These are phyloP conservation scores for Truncatella angustata DNA, from an alignment of 2,329 filamentous ascomycete genomes.

Conservation along the genomic window DNA sequence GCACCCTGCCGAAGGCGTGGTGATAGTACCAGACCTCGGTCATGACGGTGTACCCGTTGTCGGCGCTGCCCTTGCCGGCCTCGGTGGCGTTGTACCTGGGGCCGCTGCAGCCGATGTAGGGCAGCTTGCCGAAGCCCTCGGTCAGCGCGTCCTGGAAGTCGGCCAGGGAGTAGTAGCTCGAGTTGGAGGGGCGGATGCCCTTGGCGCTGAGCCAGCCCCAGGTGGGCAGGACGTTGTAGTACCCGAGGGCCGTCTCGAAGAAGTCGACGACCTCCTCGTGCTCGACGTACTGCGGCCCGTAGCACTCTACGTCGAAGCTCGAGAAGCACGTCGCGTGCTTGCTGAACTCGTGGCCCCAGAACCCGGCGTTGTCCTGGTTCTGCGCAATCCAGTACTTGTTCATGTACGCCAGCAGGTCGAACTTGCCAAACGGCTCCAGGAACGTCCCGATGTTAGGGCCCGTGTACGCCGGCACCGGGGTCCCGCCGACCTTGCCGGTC, in stretches of 20 bases:
- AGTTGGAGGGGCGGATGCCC: conserved; percentile 57
- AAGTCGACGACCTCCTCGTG: conserved; percentile 63
- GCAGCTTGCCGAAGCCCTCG: conserved; percentile 49
- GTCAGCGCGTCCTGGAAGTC: conserved; percentile 51
- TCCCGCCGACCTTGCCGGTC: conserved; percentile 50
- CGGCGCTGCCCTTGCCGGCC: conserved; percentile 51
- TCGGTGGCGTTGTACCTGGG: conserved; percentile 59
- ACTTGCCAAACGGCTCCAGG: conserved; percentile 54
- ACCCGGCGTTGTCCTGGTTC: conserved; percentile 51
- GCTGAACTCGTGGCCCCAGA: conserved; percentile 68
- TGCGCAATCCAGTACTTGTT: conserved; percentile 64
- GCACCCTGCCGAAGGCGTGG: conserved; percentile 57
- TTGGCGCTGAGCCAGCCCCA: conserved; percentile 56
- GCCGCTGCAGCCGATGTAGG: conserved; percentile 62
- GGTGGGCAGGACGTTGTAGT: conserved; percentile 58
- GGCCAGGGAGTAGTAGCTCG: conserved; percentile 34
- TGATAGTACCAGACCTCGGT: conserved; percentile 68
- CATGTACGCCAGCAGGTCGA: conserved; percentile 64
- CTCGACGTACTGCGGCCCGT: conserved; percentile 53
- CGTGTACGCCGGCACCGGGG: conserved; percentile 54
- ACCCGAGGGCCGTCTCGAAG: conserved; percentile 58
- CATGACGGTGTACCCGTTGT: conserved; percentile 56
- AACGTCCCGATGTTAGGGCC: conserved; percentile 58
- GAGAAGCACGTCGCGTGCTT: conserved; percentile 69
- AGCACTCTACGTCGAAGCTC: conserved; percentile 64